Evolutionary conservation across 2,329 filamentous ascomycete genomes (phyloP).

Genomic region (Ophiocordyceps unilateralis): DNA sequence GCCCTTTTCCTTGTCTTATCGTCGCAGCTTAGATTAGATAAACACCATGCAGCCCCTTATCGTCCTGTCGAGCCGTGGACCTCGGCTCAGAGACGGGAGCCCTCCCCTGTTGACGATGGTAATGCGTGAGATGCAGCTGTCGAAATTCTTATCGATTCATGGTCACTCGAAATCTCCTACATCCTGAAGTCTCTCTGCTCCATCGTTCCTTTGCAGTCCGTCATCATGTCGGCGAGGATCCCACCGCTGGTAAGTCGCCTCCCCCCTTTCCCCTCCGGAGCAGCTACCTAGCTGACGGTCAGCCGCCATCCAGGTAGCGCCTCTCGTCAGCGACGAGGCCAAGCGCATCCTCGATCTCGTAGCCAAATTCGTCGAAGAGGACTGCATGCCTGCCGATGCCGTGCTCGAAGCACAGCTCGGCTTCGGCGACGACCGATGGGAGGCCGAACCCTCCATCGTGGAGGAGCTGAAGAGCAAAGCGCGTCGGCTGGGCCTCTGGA

Average conservation of each 20-base stretch:
- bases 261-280: neutral
- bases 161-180: no score
- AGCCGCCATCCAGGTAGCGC: constrained; percentile 19
- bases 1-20: no score
- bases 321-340: constrained; percentile 65
- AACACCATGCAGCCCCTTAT: no score
- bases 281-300: constrained; percentile 2
- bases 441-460: constrained; percentile 59
- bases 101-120: no score
- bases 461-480: constrained; percentile 83
- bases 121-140: no score
- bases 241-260: constrained; percentile 11
- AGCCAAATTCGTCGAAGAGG: constrained; percentile 91
- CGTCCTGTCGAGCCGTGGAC: no score
- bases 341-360: constrained; percentile 74
- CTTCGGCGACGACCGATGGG: constrained; percentile 60
- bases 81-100: no score
- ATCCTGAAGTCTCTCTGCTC: neutral
- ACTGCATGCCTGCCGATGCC: constrained; percentile 75
- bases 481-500: constrained; percentile 76
- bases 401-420: constrained; percentile 69
- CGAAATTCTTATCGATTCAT: no score
- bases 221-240: constrained; percentile 15
- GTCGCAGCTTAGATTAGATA: no score
- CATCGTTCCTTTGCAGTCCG: neutral